Conservation (phyloP, 768 basidiomycete genomes). For the Suillus placidus region DNA sequence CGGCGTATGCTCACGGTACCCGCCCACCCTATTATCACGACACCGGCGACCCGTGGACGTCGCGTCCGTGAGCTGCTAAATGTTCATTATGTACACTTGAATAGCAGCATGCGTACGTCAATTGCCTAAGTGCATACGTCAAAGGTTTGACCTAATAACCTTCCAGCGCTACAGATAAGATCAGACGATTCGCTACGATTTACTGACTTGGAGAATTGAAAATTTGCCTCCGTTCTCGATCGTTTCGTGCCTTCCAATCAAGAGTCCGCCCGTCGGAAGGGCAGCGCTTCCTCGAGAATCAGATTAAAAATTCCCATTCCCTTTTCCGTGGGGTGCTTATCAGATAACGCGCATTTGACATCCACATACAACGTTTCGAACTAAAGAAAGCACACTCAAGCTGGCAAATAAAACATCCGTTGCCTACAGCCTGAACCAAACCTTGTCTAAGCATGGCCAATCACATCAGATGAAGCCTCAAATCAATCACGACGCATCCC, state of each 20-base stretch:
- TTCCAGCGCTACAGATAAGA: conserved; percentile 3
- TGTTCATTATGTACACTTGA: neutral
- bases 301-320: neutral
- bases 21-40: neutral
- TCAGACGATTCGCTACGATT: neutral
- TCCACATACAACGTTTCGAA: neutral
- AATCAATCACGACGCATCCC: conserved; percentile 9
- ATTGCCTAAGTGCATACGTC: neutral
- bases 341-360: conserved; percentile 3
- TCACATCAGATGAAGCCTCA: conserved; percentile 10
- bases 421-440: conserved; percentile 2
- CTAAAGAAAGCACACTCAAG: neutral
- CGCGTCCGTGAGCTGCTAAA: neutral
- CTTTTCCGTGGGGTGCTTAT: conserved; percentile 2
- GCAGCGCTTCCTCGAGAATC: neutral
- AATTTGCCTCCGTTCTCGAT: conserved; percentile 4
- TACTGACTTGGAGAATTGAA: conserved; percentile 2
- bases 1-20: neutral
- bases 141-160: neutral
- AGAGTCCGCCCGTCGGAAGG: neutral
- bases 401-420: conserved; percentile 5
- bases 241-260: neutral
- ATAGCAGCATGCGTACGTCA: neutral
- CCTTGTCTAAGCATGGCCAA: conserved; percentile 6
- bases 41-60: neutral